A percentile compares a stretch with the other conserved stretches of the same genome.
These are phyloP conservation scores for Mortierella sp. DNA, from an alignment of 371 early-diverging fungal genomes.

Conservation along the genomic window DNA sequence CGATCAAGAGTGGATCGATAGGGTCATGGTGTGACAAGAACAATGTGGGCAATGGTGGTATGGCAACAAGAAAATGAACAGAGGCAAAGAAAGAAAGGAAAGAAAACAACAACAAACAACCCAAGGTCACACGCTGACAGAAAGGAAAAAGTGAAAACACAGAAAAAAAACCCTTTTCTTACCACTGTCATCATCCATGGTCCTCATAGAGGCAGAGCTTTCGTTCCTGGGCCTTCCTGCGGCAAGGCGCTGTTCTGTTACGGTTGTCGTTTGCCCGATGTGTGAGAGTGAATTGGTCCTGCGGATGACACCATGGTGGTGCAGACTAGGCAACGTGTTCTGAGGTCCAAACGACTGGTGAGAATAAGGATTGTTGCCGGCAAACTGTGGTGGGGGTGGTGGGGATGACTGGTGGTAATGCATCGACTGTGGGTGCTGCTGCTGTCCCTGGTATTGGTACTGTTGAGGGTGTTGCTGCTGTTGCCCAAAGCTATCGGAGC, in stretches of 20 bases:
- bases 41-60: background rate
- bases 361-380: conserved; percentile 13
- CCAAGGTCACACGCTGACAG: conserved; percentile 2
- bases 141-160: background rate
- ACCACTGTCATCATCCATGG: conserved; percentile 45
- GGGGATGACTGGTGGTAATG: conserved; percentile 18
- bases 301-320: conserved; percentile 36
- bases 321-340: conserved; percentile 12
- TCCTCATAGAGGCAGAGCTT: conserved; percentile 35
- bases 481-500: conserved; percentile 40
- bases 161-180: conserved; percentile 1
- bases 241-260: conserved; percentile 32
- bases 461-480: conserved; percentile 39
- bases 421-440: conserved; percentile 18
- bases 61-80: background rate
- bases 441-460: conserved; percentile 32
- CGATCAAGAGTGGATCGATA: background rate
- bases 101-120: background rate
- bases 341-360: conserved; percentile 23
- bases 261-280: conserved; percentile 15
- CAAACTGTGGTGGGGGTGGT: conserved; percentile 23
- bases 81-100: background rate
- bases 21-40: conserved; percentile 2
- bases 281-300: conserved; percentile 48
- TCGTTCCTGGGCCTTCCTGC: conserved; percentile 43